Evolutionary conservation across 75 land plant genomes (phyloP), one percentile per base, ranked within the genome.

Genomic region (Ceratopteris richardii): DNA sequence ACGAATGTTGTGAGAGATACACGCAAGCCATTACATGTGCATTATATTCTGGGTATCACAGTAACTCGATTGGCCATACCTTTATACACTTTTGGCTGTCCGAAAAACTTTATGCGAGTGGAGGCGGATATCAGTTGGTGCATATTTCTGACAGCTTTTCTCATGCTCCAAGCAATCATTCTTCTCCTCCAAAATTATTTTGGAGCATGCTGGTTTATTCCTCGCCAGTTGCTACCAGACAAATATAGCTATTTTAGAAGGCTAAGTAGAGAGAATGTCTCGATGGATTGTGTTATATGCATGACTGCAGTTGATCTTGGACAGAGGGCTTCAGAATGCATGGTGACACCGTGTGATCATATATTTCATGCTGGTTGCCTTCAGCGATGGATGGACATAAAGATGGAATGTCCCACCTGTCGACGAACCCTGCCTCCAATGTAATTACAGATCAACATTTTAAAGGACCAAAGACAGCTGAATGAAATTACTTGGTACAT

Each of bases 341-440:
- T 94, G 98, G 98, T 94, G 28, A 93, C 98, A 48, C 96, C 98
- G 0, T 93, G 96, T 53, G 98, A 93, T 60, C 98, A 93, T 75
- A 72, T 78, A 43, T 93, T 93, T 67, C 98, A 89, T 62, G 57
- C 95, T 25, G 85, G 90, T 16, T 93, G 96, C 63, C 72, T 93
- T 52, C 98, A 93, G 78, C 73, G 96, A 62, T 93, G 98, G 98
- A 93, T 93, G 98, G 98, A 93, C 60, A 82, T 93, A 37, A 93
- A 93, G 65, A 89, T 93, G 98, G 96, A 93, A 66, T 93, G 98
- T 68, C 98, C 98, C 20, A 89, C 98, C 20, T 93, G 98, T 58
- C 87, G 96, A 23, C 85, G 90, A 31, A 67, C 96, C 2, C 74
- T 93, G 24, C 98, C 98, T 48, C 96, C 98, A 9, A 80, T 88